A percentile compares a stretch with the other conserved stretches of the same genome.
phyloP scores from a whole-genome alignment of 2,329 filamentous ascomycete species.

The Nemania sp. region DNA sequence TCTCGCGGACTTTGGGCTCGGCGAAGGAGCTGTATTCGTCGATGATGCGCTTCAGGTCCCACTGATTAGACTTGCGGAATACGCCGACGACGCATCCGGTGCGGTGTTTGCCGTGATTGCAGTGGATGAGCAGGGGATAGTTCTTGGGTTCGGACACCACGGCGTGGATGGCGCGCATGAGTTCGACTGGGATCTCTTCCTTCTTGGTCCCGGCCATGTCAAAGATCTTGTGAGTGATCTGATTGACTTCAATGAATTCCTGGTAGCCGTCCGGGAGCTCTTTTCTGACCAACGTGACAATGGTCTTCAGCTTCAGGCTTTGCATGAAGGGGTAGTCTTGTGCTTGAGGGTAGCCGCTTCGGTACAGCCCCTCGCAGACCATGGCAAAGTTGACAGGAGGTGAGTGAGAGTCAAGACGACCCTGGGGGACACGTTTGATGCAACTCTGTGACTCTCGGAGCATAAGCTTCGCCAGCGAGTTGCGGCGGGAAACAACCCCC shows the following conservation, averaged over 20 bases:
- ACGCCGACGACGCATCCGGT: constrained; percentile 88
- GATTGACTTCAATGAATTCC: constrained; percentile 66
- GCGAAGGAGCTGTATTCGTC: constrained; percentile 75
- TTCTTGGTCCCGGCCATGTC: constrained; percentile 90
- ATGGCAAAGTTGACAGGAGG: constrained; percentile 74
- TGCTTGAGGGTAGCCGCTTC: constrained; percentile 77
- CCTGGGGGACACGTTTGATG: constrained; percentile 7
- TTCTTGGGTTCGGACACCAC: constrained; percentile 74
- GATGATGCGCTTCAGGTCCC: constrained; percentile 65
- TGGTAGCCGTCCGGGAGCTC: constrained; percentile 59
- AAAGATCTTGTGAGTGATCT: constrained; percentile 75
- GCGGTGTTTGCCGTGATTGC: constrained; percentile 92
- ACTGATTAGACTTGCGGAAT: constrained; percentile 73
- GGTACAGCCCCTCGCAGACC: constrained; percentile 75
- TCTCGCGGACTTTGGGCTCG: constrained; percentile 62
- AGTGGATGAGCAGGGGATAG: constrained; percentile 84
- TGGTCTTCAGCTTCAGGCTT: constrained; percentile 73
- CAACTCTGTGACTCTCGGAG: constrained; percentile 12
- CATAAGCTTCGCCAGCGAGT: constrained; percentile 1
- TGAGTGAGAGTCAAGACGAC: neutral
- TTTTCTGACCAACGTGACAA: constrained; percentile 71
- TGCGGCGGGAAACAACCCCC: neutral
- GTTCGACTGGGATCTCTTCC: constrained; percentile 65
- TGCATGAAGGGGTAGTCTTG: constrained; percentile 73
- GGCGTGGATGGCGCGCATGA: constrained; percentile 72